Base-by-base conservation (phyloP, 306 rosid species). In the Cucurbita argyrosperma region DNA sequence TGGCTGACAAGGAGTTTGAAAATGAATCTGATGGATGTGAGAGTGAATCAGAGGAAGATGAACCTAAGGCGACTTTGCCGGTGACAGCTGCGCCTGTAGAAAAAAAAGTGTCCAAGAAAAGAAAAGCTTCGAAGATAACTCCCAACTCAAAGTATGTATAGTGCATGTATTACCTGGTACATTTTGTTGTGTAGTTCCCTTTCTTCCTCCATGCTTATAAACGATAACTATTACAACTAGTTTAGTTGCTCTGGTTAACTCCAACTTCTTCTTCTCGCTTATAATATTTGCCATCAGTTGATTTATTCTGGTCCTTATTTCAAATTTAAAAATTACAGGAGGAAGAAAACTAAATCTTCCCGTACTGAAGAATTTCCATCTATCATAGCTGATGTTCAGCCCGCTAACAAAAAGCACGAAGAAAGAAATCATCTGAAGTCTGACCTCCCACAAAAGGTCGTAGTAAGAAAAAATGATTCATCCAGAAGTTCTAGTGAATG, bases 291-390 rank as follows among this genome's bases (percentile, higher is more conserved):
- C 47, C 35, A 15, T n/a, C 60, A 15, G 43, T 70, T 15, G 35
- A 70, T 51, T 76, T 71, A 8, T 54, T 40, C 39, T 72, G 65
- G 64, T 38, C 19, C 66, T 73, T 60, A 46, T 79, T 13, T 82
- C 43, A 69, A 57, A 74, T 49, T 50, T 51, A 5, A 70, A 50
- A 47, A 21, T 82, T 50, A 51, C 82, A 91, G 97, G 84, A 80
- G 80, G 86, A 91, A 91, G 90, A 89, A 83, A 87, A 89, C 47
- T 78, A 91, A 84, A 78, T 78, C 77, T 79, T 80, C 83, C 69
- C 66, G 82, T n/a, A 1, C 74, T 0, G 83, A 81, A 66, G 84
- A 83, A 78, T 67, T 77, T 81, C 65, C 76, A 16, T 79, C 74
- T 80, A 77, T 61, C 76, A 59, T 83, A 0, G 80, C 74, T 74